Evolutionary conservation across 768 basidiomycete genomes (phyloP).

Genomic region (Cubamyces lactineus): DNA sequence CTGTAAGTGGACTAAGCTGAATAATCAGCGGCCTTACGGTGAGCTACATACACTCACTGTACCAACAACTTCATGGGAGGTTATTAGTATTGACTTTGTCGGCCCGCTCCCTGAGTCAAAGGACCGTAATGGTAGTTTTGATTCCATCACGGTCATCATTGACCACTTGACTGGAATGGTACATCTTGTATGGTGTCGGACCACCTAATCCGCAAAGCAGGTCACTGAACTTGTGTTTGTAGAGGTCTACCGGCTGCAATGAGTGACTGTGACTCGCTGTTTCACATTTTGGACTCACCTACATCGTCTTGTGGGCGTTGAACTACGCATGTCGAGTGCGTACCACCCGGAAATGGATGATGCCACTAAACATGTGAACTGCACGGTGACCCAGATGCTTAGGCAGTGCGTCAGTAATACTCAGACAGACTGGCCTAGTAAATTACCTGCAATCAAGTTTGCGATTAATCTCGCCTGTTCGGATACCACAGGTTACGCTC

Average conservation of each 20-base stretch:
- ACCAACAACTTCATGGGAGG: slow-evolving; percentile 39
- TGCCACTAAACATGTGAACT: no score
- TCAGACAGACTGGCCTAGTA: no score
- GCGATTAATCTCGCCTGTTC: no score
- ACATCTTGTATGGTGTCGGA: slow-evolving; percentile 34
- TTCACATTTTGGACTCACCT: no score
- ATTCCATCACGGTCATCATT: slow-evolving; percentile 32
- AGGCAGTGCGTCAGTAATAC: no score
- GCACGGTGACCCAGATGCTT: no score
- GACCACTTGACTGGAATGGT: slow-evolving; percentile 27
- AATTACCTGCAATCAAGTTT: no score
- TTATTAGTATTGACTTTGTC: slow-evolving; percentile 45
- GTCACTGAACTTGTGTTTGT: slow-evolving; percentile 41
- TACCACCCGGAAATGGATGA: no score
- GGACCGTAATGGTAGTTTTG: slow-evolving; percentile 29
- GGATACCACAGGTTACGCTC: no score
- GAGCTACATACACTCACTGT: slow-evolving; percentile 35
- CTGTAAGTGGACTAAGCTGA: slow-evolving; percentile 27
- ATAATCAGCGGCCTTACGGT: slow-evolving; percentile 8
- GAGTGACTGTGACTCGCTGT: no score
- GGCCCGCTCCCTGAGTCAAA: slow-evolving; percentile 37
- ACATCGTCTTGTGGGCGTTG: no score
- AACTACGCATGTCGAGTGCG: no score
- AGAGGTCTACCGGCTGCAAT: slow-evolving; percentile 40
- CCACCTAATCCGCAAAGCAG: slow-evolving; percentile 35